Conservation (phyloP, 2,329 filamentous ascomycete genomes). For the Arthrobotrys conoides region DNA sequence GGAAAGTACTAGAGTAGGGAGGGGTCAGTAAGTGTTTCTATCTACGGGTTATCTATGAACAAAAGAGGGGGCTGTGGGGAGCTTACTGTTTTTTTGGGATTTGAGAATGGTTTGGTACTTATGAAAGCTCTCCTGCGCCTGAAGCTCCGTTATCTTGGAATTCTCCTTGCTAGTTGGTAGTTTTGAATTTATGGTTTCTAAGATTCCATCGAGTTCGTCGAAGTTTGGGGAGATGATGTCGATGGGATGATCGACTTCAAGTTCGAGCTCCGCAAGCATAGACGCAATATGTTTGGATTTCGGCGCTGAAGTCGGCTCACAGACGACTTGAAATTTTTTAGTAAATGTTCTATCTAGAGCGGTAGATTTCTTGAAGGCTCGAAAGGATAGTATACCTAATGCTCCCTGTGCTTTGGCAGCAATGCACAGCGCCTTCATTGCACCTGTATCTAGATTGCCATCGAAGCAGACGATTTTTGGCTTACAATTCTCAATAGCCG, state of each 20-base stretch:
- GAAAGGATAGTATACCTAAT: constrained; percentile 20
- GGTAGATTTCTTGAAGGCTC: not conserved
- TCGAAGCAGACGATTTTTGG: constrained; percentile 49
- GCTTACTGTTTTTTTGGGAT: not conserved
- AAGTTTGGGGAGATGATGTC: constrained; percentile 46
- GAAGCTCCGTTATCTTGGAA: not conserved
- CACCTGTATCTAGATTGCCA: constrained; percentile 8
- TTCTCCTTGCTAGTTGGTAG: not conserved
- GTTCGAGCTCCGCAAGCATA: not conserved
- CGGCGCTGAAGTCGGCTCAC: constrained; percentile 45
- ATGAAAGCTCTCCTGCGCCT: not conserved
- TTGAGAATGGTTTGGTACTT: not conserved
- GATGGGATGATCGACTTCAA: constrained; percentile 5
- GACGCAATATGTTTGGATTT: constrained; percentile 16
- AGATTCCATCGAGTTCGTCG: constrained; percentile 22
- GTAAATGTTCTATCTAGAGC: no score
- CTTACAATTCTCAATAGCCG: constrained; percentile 19
- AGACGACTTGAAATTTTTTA: constrained; percentile 25
- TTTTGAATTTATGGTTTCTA: not conserved
- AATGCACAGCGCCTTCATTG: constrained; percentile 24
- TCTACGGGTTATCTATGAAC: no score
- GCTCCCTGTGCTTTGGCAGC: constrained; percentile 32
- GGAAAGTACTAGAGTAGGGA: not conserved
- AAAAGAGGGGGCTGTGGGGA: not conserved
- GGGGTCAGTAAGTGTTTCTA: not conserved